Percentiles rank a stretch among this genome's conserved stretches.
Conservation (phyloP, 768 basidiomycete genomes). For the Mycena polygramma region DNA sequence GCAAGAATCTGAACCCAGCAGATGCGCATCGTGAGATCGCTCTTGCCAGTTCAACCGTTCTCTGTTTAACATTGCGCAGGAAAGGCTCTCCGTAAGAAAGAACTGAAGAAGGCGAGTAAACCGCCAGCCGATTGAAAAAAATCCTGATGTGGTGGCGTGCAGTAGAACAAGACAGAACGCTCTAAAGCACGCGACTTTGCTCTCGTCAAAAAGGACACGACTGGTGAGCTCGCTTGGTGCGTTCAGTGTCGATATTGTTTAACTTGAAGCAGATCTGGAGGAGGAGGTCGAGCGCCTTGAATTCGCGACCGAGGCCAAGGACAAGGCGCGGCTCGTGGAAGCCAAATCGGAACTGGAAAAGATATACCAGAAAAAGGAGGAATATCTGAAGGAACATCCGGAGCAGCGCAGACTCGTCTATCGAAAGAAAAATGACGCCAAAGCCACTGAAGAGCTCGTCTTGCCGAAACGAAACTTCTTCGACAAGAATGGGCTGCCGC, state of each 20-base stretch:
- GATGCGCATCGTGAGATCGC: conserved; percentile 85
- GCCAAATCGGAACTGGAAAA: conserved; percentile 85
- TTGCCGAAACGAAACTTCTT: conserved; percentile 74
- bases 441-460: conserved; percentile 56
- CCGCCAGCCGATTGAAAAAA: conserved; percentile 26
- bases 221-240: conserved; percentile 59
- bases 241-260: neutral
- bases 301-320: conserved; percentile 58
- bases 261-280: conserved; percentile 72
- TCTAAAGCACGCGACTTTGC: conserved; percentile 87
- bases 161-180: conserved; percentile 93
- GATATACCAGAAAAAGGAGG: conserved; percentile 89
- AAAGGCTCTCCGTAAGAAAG: conserved; percentile 93
- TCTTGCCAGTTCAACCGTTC: conserved; percentile 1
- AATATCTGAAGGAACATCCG: conserved; percentile 93
- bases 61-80: conserved; percentile 59
- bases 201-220: conserved; percentile 95
- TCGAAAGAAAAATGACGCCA: conserved; percentile 60
- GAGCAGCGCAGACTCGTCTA: conserved; percentile 92
- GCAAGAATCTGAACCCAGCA: conserved; percentile 91
- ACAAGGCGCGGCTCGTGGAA: conserved; percentile 75
- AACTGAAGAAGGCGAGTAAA: conserved; percentile 88
- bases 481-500: conserved; percentile 86
- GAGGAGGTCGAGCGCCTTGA: conserved; percentile 82
- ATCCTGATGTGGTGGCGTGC: conserved; percentile 44